phyloP scores from a whole-genome alignment of 352 stramenopile genomes.

The Globisporangium sylvaticum region DNA sequence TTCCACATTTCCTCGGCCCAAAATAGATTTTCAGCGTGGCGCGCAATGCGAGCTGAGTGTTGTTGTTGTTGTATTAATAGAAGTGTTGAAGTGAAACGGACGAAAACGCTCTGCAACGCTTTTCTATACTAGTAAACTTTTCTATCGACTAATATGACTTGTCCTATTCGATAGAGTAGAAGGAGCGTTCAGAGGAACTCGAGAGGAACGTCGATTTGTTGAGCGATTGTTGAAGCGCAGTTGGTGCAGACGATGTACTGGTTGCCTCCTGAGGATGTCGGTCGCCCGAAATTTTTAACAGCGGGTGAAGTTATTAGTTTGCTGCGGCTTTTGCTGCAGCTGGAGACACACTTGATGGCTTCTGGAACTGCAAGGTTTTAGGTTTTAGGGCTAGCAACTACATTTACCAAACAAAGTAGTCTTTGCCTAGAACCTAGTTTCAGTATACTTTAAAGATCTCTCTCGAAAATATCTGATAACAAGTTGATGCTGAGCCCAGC shows the following conservation, averaged over 20 bases:
- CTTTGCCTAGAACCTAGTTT: no score
- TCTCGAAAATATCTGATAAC: no score
- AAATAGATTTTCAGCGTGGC: neutral
- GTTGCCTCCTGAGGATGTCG: neutral
- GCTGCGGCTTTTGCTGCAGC: neutral
- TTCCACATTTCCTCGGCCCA: neutral
- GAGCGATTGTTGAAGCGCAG: neutral
- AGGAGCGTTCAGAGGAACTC: neutral
- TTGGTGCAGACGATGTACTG: neutral
- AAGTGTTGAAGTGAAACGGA: neutral
- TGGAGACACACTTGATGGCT: neutral
- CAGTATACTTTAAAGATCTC: no score
- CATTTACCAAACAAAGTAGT: no score
- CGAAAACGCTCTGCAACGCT: neutral
- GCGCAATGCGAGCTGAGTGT: neutral
- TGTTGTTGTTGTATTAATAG: neutral
- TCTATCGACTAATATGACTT: neutral
- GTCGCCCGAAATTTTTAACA: neutral
- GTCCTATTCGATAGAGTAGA: neutral
- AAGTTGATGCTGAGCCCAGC: no score
- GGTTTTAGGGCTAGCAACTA: no score
- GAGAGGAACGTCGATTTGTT: neutral
- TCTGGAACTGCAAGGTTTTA: neutral
- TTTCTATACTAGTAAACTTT: neutral
- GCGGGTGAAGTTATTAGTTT: no score